Conservation (phyloP, 805 yeast species). For the Scheffersomyces stipitis region DNA sequence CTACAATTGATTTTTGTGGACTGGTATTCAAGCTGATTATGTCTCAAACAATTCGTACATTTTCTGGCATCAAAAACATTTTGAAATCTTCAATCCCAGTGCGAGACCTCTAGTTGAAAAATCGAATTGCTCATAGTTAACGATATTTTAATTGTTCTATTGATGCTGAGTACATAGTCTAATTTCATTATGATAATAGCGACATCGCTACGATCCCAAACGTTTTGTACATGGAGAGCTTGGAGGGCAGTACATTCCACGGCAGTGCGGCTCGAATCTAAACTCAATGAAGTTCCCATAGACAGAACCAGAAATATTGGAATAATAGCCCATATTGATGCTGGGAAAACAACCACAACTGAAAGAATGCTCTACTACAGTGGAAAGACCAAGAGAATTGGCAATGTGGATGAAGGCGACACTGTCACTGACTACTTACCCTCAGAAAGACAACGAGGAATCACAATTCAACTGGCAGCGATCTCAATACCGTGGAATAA, state of each 20-base stretch:
- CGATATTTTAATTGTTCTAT: too few relatives aligned
- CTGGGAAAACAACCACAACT: constrained; percentile 97
- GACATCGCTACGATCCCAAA: too few relatives aligned
- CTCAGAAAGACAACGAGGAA: constrained; percentile 89
- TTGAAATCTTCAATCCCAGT: too few relatives aligned
- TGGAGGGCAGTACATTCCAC: not conserved
- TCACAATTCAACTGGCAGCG: constrained; percentile 96
- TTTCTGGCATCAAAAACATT: too few relatives aligned
- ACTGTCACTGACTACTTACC: constrained; percentile 92
- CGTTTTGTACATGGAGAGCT: too few relatives aligned
- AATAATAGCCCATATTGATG: constrained; percentile 98
- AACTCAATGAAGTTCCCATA: constrained; percentile 28
- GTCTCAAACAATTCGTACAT: too few relatives aligned
- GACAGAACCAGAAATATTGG: constrained; percentile 78
- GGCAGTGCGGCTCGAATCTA: constrained; percentile 2
- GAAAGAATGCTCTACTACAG: constrained; percentile 91
- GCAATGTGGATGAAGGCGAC: constrained; percentile 95
- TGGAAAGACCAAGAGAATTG: constrained; percentile 77
- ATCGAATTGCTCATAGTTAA: too few relatives aligned
- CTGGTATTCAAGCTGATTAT: too few relatives aligned
- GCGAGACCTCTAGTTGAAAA: too few relatives aligned
- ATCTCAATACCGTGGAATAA: constrained; percentile 85
- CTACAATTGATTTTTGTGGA: too few relatives aligned
- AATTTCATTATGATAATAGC: too few relatives aligned
- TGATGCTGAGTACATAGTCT: too few relatives aligned